Evolutionary conservation across 1,284 basidiomycete species (phyloP).

Genomic region (Malassezia restricta): DNA sequence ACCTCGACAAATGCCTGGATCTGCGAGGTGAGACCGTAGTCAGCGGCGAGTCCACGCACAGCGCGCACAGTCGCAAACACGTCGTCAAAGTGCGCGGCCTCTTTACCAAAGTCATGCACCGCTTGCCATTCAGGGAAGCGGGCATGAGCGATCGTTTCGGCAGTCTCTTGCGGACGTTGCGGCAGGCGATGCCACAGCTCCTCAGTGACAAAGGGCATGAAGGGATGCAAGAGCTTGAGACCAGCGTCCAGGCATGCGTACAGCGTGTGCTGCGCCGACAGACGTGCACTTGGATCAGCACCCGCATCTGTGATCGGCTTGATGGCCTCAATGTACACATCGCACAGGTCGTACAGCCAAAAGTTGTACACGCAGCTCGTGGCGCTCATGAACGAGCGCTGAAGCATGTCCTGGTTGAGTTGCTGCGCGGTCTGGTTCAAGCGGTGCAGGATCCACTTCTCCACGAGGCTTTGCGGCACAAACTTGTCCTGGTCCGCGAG

Average conservation of each 20-base stretch:
- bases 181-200: conserved; percentile 96
- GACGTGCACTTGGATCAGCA: conserved; percentile 59
- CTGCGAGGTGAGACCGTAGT: conserved; percentile 80
- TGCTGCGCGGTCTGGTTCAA: conserved; percentile 68
- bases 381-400: conserved; percentile 83
- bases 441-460: conserved; percentile 91
- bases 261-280: conserved; percentile 85
- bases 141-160: conserved; percentile 78
- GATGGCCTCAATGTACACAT: conserved; percentile 89
- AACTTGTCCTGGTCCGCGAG: conserved; percentile 47
- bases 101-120: conserved; percentile 15
- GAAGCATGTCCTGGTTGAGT: conserved; percentile 63
- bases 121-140: conserved; percentile 58
- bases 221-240: conserved; percentile 79
- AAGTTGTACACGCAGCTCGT: conserved; percentile 78
- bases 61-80: conserved; percentile 69
- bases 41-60: conserved; percentile 71
- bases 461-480: conserved; percentile 71
- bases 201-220: conserved; percentile 99
- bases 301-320: conserved; percentile 61
- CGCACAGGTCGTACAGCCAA: conserved; percentile 96
- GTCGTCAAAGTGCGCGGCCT: conserved; percentile 57
- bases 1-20: conserved; percentile 76
- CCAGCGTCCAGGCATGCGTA: conserved; percentile 89
- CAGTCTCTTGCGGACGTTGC: conserved; percentile 65